phyloP scores from a whole-genome alignment of 2,329 filamentous ascomycete species.

The Botrytis pseudocinerea region DNA sequence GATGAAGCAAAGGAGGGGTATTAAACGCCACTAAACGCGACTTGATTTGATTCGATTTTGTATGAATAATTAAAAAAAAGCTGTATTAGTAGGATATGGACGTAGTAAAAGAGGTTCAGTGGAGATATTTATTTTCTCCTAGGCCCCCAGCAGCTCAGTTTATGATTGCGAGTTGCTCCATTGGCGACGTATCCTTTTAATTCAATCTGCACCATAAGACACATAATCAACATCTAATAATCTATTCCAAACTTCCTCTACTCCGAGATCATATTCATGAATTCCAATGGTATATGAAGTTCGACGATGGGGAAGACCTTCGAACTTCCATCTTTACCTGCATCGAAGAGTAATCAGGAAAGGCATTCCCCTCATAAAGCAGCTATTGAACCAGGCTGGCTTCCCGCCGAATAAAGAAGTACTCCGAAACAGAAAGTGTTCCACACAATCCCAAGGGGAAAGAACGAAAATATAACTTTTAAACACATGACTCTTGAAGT shows the following conservation, averaged over 20 bases:
- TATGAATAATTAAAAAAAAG: not conserved
- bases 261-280: not conserved
- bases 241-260: not conserved
- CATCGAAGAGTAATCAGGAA: not conserved
- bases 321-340: not conserved
- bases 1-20: constrained; percentile 4
- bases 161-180: not conserved
- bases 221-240: not conserved
- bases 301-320: not conserved
- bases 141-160: not conserved
- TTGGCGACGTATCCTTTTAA: accelerated
- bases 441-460: not conserved
- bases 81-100: not conserved
- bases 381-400: too few relatives aligned
- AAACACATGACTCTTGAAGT: not conserved
- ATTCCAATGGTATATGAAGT: not conserved
- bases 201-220: not conserved
- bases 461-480: accelerated
- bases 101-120: not conserved
- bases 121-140: accelerated
- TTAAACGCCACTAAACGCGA: not conserved
- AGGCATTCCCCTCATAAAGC: too few relatives aligned
- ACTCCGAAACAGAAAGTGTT: too few relatives aligned
- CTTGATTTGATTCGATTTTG: not conserved
- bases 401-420: too few relatives aligned